phyloP scores from a whole-genome alignment of 2,329 filamentous ascomycete species.

The Colletotrichum sp. region DNA sequence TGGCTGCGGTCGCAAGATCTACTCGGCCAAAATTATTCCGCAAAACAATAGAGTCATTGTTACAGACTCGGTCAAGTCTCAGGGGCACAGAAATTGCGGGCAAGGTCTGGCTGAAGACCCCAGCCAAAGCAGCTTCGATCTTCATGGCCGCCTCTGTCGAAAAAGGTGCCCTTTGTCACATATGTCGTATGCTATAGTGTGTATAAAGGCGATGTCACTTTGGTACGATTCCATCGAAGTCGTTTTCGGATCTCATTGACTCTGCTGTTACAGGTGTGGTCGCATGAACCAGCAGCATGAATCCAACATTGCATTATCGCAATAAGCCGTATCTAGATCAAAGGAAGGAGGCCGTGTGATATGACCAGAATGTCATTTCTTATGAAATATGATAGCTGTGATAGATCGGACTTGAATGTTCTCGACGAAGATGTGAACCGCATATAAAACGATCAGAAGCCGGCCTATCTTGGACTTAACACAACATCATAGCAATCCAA shows the following conservation, averaged over 20 bases:
- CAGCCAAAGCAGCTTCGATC: not conserved
- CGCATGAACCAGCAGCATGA: not conserved
- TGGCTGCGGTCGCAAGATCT: too few species aligned
- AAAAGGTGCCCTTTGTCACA: not conserved
- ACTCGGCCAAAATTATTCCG: too few species aligned
- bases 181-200: not conserved
- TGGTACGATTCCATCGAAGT: not conserved
- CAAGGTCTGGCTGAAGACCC: too few species aligned
- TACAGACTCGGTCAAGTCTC: too few species aligned
- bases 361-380: accelerated
- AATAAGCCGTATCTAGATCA: not conserved
- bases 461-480: not conserved
- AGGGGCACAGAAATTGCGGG: too few species aligned
- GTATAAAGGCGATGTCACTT: not conserved
- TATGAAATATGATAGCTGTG: not conserved
- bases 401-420: not conserved
- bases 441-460: not conserved
- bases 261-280: not conserved
- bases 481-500: not conserved
- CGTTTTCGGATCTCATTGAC: not conserved
- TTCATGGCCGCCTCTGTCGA: not conserved
- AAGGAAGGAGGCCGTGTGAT: not conserved
- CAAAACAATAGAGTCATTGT: too few species aligned
- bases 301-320: not conserved
- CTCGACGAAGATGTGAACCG: not conserved